Evolutionary conservation across 108 stramenopile species (phyloP).

Genomic region (Schizochytrium sp.): DNA sequence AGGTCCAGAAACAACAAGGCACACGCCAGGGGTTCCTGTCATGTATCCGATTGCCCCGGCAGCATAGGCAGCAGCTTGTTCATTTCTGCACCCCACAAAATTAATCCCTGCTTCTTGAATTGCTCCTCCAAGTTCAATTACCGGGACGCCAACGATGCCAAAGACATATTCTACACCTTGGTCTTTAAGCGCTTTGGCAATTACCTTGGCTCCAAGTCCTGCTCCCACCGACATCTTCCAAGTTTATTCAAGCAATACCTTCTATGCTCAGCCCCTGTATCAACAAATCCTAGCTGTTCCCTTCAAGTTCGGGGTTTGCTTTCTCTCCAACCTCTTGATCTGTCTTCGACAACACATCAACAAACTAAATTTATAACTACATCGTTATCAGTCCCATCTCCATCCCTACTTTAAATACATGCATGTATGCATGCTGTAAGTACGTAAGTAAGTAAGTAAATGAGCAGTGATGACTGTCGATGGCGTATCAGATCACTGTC

Average conservation of each 20-base stretch:
- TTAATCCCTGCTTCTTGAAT: constrained; percentile 6
- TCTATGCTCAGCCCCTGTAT: background rate
- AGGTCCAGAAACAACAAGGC: constrained; percentile 49
- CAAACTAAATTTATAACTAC: too few species aligned
- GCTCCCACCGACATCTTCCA: constrained; percentile 24
- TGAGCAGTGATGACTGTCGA: too few species aligned
- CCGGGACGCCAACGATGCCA: constrained; percentile 52
- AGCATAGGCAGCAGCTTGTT: constrained; percentile 52
- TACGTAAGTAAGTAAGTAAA: too few species aligned
- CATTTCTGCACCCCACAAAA: constrained; percentile 51
- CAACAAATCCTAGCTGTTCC: too few species aligned
- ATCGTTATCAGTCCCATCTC: too few species aligned
- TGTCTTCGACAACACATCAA: too few species aligned
- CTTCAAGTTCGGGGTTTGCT: too few species aligned
- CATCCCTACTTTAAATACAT: too few species aligned
- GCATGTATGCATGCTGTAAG: too few species aligned
- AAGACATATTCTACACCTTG: constrained; percentile 55
- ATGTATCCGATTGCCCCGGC: constrained; percentile 53
- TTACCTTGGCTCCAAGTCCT: constrained; percentile 18
- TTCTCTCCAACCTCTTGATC: too few species aligned
- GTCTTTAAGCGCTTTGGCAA: constrained; percentile 50
- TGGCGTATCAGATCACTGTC: too few species aligned
- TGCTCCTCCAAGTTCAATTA: constrained; percentile 44
- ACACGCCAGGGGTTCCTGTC: constrained; percentile 53
- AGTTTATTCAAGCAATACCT: background rate